Evolutionary conservation across 78 protist genomes (phyloP).

Genomic region (Emiliania huxleyi): DNA sequence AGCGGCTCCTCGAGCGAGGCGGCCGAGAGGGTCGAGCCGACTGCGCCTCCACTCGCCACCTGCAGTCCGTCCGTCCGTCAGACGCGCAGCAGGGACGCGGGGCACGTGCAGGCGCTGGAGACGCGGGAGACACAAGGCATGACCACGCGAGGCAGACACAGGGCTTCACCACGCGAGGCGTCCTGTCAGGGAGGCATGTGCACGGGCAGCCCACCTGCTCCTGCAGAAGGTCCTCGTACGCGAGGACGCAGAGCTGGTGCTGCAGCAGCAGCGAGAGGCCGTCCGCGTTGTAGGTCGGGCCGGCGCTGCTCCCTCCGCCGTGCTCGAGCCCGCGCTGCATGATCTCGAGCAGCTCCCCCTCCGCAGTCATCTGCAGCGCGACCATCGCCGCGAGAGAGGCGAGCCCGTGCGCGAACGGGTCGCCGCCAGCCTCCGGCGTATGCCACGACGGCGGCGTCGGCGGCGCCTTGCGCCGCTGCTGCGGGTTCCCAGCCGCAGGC

Average conservation of each 20-base stretch:
- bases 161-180: too few relatives aligned
- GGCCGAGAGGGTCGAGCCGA: background rate
- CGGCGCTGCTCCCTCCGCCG: background rate
- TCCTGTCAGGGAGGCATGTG: too few relatives aligned
- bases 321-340: background rate
- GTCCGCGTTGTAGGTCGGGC: background rate
- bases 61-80: too few relatives aligned
- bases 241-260: background rate
- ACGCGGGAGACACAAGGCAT: too few relatives aligned
- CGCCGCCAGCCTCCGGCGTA: background rate
- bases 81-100: too few relatives aligned
- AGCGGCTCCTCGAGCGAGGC: background rate
- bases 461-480: too few relatives aligned
- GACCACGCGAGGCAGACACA: too few relatives aligned
- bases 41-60: background rate
- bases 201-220: too few relatives aligned
- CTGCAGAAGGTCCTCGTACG: background rate
- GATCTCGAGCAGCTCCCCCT: background rate
- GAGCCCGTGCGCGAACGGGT: background rate
- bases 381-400: background rate
- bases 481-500: too few relatives aligned
- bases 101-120: too few relatives aligned
- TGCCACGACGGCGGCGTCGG: background rate
- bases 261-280: background rate
- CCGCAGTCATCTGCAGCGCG: background rate